These are phyloP conservation scores for Aureobasidium vineae DNA, from an alignment of 2,329 filamentous ascomycete genomes.

Conservation along the genomic window DNA sequence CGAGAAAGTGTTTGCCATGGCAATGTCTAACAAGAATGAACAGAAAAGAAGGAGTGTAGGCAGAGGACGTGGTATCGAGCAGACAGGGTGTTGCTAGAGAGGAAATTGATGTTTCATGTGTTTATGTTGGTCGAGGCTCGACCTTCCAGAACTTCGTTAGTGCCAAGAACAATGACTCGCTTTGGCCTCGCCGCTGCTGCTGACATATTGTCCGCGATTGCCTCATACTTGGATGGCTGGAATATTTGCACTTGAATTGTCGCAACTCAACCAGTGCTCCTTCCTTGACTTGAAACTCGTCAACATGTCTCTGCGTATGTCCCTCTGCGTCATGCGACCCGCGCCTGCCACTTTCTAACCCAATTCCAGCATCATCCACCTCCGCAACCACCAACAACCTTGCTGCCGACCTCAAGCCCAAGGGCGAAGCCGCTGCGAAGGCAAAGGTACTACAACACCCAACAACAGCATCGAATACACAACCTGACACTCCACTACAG, in stretches of 20 bases:
- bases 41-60: background rate
- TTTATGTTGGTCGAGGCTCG: background rate
- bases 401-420: slow-evolving; percentile 46
- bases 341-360: background rate
- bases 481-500: slow-evolving; percentile 47
- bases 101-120: background rate
- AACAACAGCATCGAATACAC: background rate
- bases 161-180: slow-evolving; percentile 16
- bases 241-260: background rate
- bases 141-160: background rate
- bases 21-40: slow-evolving; percentile 35
- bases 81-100: background rate
- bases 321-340: background rate
- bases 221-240: slow-evolving; percentile 4
- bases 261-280: background rate
- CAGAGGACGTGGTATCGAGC: background rate
- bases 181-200: background rate
- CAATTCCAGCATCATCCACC: slow-evolving; percentile 21
- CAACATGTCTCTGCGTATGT: slow-evolving; percentile 10
- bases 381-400: slow-evolving; percentile 42
- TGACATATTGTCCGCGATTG: slow-evolving; percentile 19
- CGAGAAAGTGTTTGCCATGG: slow-evolving; percentile 73
- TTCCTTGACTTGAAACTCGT: background rate
- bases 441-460: slow-evolving; percentile 41
- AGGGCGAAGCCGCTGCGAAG: slow-evolving; percentile 43